Base-by-base conservation (phyloP, 306 rosid species). In the Rubus idaeus region DNA sequence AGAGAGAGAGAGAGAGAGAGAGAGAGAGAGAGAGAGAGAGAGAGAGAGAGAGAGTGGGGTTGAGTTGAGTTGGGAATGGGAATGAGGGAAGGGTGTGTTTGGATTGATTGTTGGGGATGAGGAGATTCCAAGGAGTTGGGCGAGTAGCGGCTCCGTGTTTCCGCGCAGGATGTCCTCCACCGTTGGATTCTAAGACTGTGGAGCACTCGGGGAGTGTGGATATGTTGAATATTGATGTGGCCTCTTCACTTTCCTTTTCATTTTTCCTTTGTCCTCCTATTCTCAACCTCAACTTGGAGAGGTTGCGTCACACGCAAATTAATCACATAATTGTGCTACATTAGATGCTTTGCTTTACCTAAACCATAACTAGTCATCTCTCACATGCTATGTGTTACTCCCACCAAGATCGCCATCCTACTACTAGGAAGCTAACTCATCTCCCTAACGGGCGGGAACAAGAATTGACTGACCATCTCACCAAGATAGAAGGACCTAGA, bases 61-160 rank as follows among this genome's bases (percentile, higher is more conserved):
- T 68, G 21, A 49, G 68, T 74, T 57, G 51, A 49, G 68, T 74
- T 57, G 51, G 21, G 26, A 39, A 37, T 45, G 79, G 71, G 62
- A 57, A 6, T 7, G 39, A 16, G 66, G 23, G 21, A 12, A 55
- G 26, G 35, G 78, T 26, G 67, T 1, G 74, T 20, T 76, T 21
- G 68, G 40, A 5, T 35, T 64, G 70, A 30, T 30, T 30, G 55
- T 47, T 80, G 20, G 87, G 70, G 88, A 52, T 47, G 68, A 35
- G 46, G 58, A 86, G 91, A 92, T 90, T 95, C 97, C 98, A 89
- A 95, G 82, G 90, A 70, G 51, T 82, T 84, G 86, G 97, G 98
- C 83, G 83, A 68, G 82, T 80, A 90, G 93, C 98, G 98, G 98
- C 96, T 95, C 96, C 98, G 96, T 88, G 97, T 92, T 89, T 95